These are phyloP conservation scores for Populus euphratica DNA, from an alignment of 345 rosid species.

Conservation along the genomic window DNA sequence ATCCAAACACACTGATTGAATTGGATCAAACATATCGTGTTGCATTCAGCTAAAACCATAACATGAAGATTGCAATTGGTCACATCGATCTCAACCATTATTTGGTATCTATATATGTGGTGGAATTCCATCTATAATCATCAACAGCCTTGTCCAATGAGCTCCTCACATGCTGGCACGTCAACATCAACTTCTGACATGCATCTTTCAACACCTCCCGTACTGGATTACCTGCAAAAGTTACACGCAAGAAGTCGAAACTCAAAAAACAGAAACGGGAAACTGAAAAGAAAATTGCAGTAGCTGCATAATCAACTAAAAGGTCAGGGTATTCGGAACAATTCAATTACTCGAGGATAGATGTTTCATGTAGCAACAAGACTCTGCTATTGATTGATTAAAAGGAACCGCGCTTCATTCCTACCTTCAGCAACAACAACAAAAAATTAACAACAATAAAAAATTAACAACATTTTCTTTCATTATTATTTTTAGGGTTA, in stretches of 20 bases:
- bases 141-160: conserved; percentile 58
- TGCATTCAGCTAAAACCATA: background rate
- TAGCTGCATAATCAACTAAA: background rate
- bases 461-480: no score
- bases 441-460: no score
- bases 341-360: background rate
- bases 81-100: background rate
- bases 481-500: background rate
- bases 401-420: conserved; percentile 73
- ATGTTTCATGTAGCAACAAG: no score
- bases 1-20: background rate
- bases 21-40: background rate
- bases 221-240: conserved; percentile 65
- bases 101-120: conserved; percentile 14
- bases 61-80: background rate
- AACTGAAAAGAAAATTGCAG: background rate
- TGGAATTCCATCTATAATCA: conserved; percentile 17
- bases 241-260: background rate
- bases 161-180: conserved; percentile 70
- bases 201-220: conserved; percentile 80
- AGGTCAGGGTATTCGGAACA: background rate
- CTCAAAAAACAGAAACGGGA: background rate
- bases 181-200: conserved; percentile 72
- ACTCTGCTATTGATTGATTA: no score
- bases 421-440: background rate